Evolutionary conservation across 495 filamentous ascomycete genomes (phyloP).

Genomic region (Podospora conica): DNA sequence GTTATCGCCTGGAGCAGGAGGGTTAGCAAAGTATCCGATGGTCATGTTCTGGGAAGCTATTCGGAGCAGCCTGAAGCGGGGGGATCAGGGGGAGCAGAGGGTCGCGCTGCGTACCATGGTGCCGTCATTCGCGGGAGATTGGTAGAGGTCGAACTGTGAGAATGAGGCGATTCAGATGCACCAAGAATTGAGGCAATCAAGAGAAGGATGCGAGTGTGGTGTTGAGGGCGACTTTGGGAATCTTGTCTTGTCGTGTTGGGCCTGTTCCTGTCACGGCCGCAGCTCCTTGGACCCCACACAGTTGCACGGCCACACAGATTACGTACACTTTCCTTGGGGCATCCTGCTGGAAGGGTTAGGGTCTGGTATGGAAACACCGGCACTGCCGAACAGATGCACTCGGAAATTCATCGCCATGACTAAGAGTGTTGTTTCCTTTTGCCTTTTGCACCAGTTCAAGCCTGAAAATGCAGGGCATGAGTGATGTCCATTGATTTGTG

Average conservation of each 20-base stretch:
- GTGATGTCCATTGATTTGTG: not conserved
- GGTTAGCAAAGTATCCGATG: not conserved
- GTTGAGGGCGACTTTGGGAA: not conserved
- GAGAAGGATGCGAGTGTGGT: not conserved
- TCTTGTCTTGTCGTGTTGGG: not conserved
- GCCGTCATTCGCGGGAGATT: not conserved
- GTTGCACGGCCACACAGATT: not conserved
- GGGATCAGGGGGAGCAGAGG: not conserved
- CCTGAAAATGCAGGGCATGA: not conserved
- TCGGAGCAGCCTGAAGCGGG: not conserved
- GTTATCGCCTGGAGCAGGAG: conserved; percentile 45
- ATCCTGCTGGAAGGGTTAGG: not conserved
- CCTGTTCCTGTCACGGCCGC: not conserved
- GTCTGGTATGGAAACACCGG: not conserved
- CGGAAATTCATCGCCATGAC: not conserved
- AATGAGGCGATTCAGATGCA: not conserved
- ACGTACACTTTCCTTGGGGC: not conserved
- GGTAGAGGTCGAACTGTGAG: not conserved
- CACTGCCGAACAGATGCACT: not conserved
- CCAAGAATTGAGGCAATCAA: not conserved
- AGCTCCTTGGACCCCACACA: not conserved
- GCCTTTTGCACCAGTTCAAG: not conserved
- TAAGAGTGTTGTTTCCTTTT: not conserved
- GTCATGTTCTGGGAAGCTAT: not conserved
- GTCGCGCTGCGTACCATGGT: not conserved